phyloP scores from a whole-genome alignment of 2,329 filamentous ascomycete genomes.

The Venturia asperata region DNA sequence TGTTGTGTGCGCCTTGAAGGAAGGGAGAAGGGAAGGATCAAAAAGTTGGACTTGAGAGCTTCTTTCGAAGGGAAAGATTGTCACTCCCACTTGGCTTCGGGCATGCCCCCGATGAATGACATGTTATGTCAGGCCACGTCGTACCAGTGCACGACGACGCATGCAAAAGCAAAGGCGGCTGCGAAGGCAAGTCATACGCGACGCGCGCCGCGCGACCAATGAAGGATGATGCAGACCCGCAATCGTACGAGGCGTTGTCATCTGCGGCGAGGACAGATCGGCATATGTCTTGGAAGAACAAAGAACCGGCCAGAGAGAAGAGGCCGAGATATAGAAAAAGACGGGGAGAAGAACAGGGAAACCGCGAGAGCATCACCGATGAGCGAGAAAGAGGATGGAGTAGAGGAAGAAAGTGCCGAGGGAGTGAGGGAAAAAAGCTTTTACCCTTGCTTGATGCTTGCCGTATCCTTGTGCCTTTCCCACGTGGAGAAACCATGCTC shows the following conservation, averaged over 20 bases:
- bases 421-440: not conserved
- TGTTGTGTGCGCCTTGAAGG: slow-evolving; percentile 20
- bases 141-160: not conserved
- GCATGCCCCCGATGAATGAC: not conserved
- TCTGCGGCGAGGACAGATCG: not conserved
- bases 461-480: not conserved
- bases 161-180: not conserved
- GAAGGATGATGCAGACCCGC: not conserved
- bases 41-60: not conserved
- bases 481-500: not conserved
- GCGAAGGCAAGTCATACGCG: not conserved
- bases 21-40: not conserved
- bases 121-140: too few relatives aligned
- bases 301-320: not conserved
- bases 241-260: not conserved
- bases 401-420: not conserved
- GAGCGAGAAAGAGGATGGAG: not conserved
- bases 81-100: not conserved
- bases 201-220: not conserved
- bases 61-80: not conserved
- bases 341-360: not conserved
- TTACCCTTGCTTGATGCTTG: not conserved
- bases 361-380: not conserved
- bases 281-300: not conserved
- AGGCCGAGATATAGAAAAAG: not conserved